Conservation (phyloP, 495 filamentous ascomycete species). For the Hypoxylon fragiforme region DNA sequence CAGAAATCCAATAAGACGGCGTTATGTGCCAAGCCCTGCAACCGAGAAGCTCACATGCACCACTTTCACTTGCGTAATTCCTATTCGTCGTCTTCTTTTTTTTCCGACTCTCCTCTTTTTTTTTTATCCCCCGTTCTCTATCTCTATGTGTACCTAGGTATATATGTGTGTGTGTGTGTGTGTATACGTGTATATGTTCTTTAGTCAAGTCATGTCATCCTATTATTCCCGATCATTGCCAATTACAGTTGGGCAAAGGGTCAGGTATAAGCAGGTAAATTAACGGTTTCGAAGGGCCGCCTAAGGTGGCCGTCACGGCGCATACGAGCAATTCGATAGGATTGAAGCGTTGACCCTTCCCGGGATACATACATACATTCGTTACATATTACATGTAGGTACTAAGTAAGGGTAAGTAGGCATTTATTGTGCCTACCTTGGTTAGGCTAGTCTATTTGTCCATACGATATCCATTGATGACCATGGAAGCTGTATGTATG, state of each 20-base stretch:
- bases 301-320: slow-evolving; percentile 26
- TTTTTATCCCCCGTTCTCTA: slow-evolving; percentile 31
- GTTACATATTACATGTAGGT: no score
- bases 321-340: slow-evolving; percentile 26
- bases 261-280: background rate
- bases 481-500: no score
- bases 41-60: slow-evolving; percentile 25
- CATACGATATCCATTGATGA: no score
- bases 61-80: slow-evolving; percentile 15
- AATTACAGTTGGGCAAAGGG: background rate
- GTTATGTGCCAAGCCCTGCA: slow-evolving; percentile 20
- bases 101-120: slow-evolving; percentile 25
- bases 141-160: no score
- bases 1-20: background rate
- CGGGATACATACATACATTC: no score
- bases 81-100: slow-evolving; percentile 33
- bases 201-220: slow-evolving; percentile 8
- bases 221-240: slow-evolving; percentile 22
- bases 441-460: no score
- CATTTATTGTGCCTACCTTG: no score
- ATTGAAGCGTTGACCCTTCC: no score
- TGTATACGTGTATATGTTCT: no score
- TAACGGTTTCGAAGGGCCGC: slow-evolving; percentile 5
- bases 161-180: no score
- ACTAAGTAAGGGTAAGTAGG: no score